Evolutionary conservation across 352 stramenopile species (phyloP).

Genomic region (Pythium angustatum): DNA sequence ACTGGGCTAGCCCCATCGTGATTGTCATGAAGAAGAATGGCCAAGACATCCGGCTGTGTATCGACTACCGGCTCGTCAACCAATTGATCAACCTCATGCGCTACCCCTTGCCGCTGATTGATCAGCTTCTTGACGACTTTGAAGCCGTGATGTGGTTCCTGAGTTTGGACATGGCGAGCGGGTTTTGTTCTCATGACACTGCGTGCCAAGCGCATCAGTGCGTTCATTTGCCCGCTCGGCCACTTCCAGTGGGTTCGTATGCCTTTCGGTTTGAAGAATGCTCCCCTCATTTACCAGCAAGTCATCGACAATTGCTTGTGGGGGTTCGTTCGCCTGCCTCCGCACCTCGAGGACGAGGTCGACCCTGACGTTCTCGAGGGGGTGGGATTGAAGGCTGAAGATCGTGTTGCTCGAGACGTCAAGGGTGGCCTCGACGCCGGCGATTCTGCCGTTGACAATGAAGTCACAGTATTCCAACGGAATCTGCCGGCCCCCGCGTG

Average conservation of each 20-base stretch:
- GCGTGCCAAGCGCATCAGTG: too few relatives aligned
- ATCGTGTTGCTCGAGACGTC: background rate
- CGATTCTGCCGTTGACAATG: background rate
- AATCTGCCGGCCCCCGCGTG: background rate
- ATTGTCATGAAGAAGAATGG: slow-evolving; percentile 27
- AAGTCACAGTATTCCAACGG: slow-evolving; percentile 4
- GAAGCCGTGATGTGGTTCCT: slow-evolving; percentile 10
- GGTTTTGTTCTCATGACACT: too few relatives aligned
- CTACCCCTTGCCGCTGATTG: slow-evolving; percentile 19
- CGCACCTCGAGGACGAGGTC: slow-evolving; percentile 10
- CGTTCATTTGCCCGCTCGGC: too few relatives aligned
- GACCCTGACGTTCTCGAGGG: slow-evolving; percentile 12
- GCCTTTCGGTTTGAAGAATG: too few relatives aligned
- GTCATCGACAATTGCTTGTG: slow-evolving; percentile 23
- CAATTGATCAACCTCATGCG: slow-evolving; percentile 18
- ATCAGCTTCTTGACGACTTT: slow-evolving; percentile 14
- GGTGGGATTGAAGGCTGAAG: slow-evolving; percentile 1
- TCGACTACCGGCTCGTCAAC: slow-evolving; percentile 20
- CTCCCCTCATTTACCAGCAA: slow-evolving; percentile 22
- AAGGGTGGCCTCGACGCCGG: background rate
- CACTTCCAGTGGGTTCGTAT: too few relatives aligned
- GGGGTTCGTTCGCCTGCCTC: slow-evolving; percentile 15
- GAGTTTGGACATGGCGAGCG: slow-evolving; percentile 7
- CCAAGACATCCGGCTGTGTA: slow-evolving; percentile 17
- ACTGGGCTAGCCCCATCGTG: slow-evolving; percentile 21